Conservation (phyloP, 2,329 filamentous ascomycete species). For the Penicillium sp. region DNA sequence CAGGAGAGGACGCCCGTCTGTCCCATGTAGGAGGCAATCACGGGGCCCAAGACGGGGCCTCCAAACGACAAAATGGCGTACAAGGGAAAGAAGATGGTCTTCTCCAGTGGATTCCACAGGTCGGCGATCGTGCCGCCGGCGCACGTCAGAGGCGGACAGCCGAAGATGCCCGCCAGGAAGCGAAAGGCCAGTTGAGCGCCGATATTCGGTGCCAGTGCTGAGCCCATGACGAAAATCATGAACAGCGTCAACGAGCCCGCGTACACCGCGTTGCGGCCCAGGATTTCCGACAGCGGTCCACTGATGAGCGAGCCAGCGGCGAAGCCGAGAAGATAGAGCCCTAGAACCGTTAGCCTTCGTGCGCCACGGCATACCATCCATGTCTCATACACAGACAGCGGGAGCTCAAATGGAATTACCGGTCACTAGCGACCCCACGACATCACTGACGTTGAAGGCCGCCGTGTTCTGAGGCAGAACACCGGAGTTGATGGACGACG, state of each 20-base stretch:
- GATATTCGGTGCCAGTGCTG: slow-evolving; percentile 50
- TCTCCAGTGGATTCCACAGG: slow-evolving; percentile 49
- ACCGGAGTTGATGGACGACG: slow-evolving; percentile 54
- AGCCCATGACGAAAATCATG: slow-evolving; percentile 51
- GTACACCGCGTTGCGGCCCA: slow-evolving; percentile 52
- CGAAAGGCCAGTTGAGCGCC: slow-evolving; percentile 51
- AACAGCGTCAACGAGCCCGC: slow-evolving; percentile 47
- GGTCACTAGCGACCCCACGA: slow-evolving; percentile 52
- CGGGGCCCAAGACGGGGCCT: slow-evolving; percentile 27
- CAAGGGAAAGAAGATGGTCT: slow-evolving; percentile 51
- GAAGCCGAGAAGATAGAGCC: slow-evolving; percentile 45
- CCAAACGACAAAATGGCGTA: slow-evolving; percentile 50
- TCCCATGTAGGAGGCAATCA: slow-evolving; percentile 24
- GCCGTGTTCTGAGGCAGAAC: slow-evolving; percentile 47
- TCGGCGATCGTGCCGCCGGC: slow-evolving; percentile 49
- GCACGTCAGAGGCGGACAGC: slow-evolving; percentile 46
- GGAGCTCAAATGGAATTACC: slow-evolving; percentile 22
- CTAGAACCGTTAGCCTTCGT: slow-evolving; percentile 4
- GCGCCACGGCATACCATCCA: too few relatives aligned
- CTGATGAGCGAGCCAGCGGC: slow-evolving; percentile 50
- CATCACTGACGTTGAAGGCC: slow-evolving; percentile 50
- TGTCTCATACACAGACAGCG: not conserved
- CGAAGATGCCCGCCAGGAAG: slow-evolving; percentile 51
- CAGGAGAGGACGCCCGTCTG: slow-evolving; percentile 20
- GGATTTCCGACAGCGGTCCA: slow-evolving; percentile 50